Conservation (phyloP, 1,284 basidiomycete genomes). For the Cryptococcus jaspeensis region DNA sequence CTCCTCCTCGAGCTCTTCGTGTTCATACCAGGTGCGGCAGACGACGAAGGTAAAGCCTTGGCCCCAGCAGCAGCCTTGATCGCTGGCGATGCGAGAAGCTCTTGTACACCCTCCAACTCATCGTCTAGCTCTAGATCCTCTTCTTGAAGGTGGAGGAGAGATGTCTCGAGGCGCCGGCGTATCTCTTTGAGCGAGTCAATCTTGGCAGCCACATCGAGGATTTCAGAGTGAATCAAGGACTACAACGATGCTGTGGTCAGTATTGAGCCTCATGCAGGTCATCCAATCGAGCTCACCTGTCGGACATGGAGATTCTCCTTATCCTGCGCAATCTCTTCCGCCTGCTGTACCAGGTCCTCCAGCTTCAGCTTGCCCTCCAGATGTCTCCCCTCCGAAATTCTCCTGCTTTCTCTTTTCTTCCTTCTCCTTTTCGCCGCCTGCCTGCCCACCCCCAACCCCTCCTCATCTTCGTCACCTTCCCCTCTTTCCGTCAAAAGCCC, state of each 20-base stretch:
- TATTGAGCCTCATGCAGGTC: neutral
- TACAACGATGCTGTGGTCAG: constrained; percentile 45
- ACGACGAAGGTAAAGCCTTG: constrained; percentile 35
- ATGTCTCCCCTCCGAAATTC: constrained; percentile 63
- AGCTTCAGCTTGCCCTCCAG: constrained; percentile 67
- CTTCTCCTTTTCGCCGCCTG: constrained; percentile 58
- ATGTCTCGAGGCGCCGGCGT: constrained; percentile 73
- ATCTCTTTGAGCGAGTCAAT: constrained; percentile 82
- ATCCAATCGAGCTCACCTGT: constrained; percentile 59
- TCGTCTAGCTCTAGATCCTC: constrained; percentile 95
- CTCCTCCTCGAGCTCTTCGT: constrained; percentile 34
- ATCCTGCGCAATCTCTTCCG: constrained; percentile 78
- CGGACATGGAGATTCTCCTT: constrained; percentile 86
- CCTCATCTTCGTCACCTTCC: constrained; percentile 19
- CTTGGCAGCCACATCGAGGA: constrained; percentile 80
- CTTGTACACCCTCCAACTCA: constrained; percentile 83
- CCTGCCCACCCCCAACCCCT: constrained; percentile 43
- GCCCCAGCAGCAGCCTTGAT: constrained; percentile 43
- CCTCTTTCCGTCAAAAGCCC: constrained; percentile 67
- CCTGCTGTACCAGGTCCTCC: constrained; percentile 77
- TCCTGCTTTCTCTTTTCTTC: constrained; percentile 65
- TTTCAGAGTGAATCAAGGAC: constrained; percentile 79
- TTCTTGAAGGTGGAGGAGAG: constrained; percentile 83
- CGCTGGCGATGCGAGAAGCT: constrained; percentile 64
- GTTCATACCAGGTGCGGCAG: constrained; percentile 8